Conservation (phyloP, 2,329 filamentous ascomycete species). For the Epichloe bromicola region DNA sequence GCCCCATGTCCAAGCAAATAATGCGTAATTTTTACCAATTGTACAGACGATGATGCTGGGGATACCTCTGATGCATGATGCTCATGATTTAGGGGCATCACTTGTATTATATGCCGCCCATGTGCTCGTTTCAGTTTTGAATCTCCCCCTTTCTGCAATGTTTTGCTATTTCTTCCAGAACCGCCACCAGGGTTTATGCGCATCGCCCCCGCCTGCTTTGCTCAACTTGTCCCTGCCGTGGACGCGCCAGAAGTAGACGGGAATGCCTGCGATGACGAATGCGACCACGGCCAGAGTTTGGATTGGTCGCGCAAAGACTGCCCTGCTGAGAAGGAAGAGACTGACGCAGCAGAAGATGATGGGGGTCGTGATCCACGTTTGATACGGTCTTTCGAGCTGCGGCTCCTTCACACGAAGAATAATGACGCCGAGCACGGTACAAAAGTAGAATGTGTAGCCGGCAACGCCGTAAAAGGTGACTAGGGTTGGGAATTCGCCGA, state of each 20-base stretch:
- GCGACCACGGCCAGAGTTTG: slow-evolving; percentile 79
- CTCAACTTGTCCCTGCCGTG: slow-evolving; percentile 44
- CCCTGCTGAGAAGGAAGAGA: slow-evolving; percentile 76
- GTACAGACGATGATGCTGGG: background rate
- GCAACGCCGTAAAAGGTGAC: slow-evolving; percentile 97
- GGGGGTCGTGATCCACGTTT: slow-evolving; percentile 91
- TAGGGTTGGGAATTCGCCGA: slow-evolving; percentile 84
- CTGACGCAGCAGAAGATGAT: slow-evolving; percentile 98
- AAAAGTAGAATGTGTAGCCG: slow-evolving; percentile 93
- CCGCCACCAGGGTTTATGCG: slow-evolving; percentile 37
- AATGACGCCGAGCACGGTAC: slow-evolving; percentile 87
- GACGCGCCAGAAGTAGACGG: slow-evolving; percentile 82
- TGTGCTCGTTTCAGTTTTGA: background rate
- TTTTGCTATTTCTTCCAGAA: slow-evolving; percentile 37
- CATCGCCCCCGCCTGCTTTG: slow-evolving; percentile 26
- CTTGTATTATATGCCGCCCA: background rate
- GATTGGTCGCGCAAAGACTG: slow-evolving; percentile 79
- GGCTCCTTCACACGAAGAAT: slow-evolving; percentile 81
- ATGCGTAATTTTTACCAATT: background rate
- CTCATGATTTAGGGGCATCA: too few species aligned
- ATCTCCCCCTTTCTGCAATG: background rate
- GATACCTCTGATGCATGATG: background rate
- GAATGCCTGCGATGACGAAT: slow-evolving; percentile 73
- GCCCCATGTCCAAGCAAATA: background rate
- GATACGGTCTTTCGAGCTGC: slow-evolving; percentile 76